Base-by-base conservation (phyloP, 331 rosid species). In the Ulmus americana region DNA sequence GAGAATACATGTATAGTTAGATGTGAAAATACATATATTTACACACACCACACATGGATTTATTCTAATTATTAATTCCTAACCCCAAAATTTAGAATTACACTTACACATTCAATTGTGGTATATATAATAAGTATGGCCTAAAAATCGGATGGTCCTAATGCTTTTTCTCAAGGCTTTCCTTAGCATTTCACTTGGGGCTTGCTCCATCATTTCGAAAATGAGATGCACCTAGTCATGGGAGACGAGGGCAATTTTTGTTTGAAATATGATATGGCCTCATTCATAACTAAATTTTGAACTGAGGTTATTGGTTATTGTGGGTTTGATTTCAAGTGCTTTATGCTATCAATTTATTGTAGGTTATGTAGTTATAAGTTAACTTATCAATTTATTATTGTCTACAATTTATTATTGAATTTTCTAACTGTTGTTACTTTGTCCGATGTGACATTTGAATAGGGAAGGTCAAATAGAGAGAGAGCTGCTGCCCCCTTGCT, bases 401-500 rank as follows among this genome's bases (percentile, higher is more conserved):
- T n/a, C n/a, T n/a, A n/a, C 22, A 43, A n/a, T 55, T 59, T 53
- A 40, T 49, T 66, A 18, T 45, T 45, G 57, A 69, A 13, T 52
- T 54, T 55, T 45, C 44, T 77, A 53, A 67, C 77, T 61, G 35
- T 55, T 66, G 66, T 65, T 56, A 42, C 42, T 35, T 40, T 71
- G n/a, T 54, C 74, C 66, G 18, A 61, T 39, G 10, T 61, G 22
- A 70, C 64, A 47, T 48, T 70, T 64, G 74, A 55, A 64, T 52
- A 65, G 59, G 74, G 41, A 59, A 10, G 53, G 59, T 53, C 35
- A 22, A 65, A 74, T 50, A 45, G 59, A 0, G 70, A 62, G 59
- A 71, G 13, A 45, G 68, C 59, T 45, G 35, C 72, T 41, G 63
- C 63, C 8, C 87, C 82, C 42, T 57, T 75, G 62, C 28, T 41